Base-by-base conservation (phyloP, 805 yeast species). In the Nakazawaea wickerhamii region DNA sequence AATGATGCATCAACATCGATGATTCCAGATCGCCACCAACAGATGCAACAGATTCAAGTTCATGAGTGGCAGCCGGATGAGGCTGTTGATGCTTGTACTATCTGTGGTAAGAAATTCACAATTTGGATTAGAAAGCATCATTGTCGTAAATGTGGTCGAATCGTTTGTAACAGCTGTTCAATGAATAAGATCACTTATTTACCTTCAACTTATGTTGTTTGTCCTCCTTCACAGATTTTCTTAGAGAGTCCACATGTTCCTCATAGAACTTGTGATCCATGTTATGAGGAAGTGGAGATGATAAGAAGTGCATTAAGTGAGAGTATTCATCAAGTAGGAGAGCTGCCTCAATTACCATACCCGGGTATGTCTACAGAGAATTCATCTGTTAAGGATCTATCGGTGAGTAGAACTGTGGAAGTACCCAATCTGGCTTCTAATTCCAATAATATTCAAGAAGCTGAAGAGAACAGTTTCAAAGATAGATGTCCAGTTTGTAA, bases 111-210 rank as follows among this genome's bases (percentile, higher is more conserved):
- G 1, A 42, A 49, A 30, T 87, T 79, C 62, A 67, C 80, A 2
- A 60, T 85, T 44, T 79, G 83, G 58, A 74, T 67, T 55, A 70
- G 96, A 44, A 71, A 89, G 43, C 96, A 87, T 61, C 96, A 87
- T 58, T 87, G 96, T 59, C 69, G 93, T 40, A 69, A 64, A 45
- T 87, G 96, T 63, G 96, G 96, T 3, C 67, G 78, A 26, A 81
- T 88, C 0, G 85, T 82, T 14, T 87, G 96, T 60, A 81, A 78
- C 23, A 53, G 57, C 30, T 87, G 96, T 54, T 79, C 91, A 5
- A 56, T 64, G 7, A 67, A 73, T 18, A 59, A 61, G 32, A 68
- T 76, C 5, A 65, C 69, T 26, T 84, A 81, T 55, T 67, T 79
- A 35, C 77, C 84, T 9, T 71, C 75, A 32, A 75, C 84, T 0